Evolutionary conservation across 2,329 filamentous ascomycete species (phyloP).

Genomic region (Harringtonia lauricola): DNA sequence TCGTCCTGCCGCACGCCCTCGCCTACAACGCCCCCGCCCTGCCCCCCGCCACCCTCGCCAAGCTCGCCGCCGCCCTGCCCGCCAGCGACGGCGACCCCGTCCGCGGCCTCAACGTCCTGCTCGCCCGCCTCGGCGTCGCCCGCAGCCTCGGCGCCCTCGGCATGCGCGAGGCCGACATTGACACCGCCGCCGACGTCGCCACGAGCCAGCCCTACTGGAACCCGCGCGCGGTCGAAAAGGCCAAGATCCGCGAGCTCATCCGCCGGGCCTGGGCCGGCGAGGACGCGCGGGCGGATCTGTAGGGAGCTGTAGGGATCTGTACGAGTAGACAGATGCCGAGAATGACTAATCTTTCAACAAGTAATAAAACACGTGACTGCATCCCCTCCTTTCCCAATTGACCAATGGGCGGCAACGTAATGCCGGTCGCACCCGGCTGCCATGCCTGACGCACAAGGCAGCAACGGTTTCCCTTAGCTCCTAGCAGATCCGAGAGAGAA

Average conservation of each 20-base stretch:
- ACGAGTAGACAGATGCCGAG: too few species aligned
- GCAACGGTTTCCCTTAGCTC: conserved; percentile 8
- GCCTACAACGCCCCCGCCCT: conserved; percentile 50
- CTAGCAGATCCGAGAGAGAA: conserved; percentile 9
- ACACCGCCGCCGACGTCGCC: conserved; percentile 44
- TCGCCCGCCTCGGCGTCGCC: conserved; percentile 40
- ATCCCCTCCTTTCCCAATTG: too few species aligned
- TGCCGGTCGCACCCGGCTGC: conserved; percentile 11
- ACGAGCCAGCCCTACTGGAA: conserved; percentile 47
- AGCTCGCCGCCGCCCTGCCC: conserved; percentile 40
- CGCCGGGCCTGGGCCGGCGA: conserved; percentile 47
- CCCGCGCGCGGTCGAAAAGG: conserved; percentile 38
- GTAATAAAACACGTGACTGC: too few species aligned
- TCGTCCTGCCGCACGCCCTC: conserved; percentile 50
- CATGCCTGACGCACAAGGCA: conserved; percentile 11
- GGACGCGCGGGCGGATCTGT: conserved; percentile 39
- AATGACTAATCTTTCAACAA: too few species aligned
- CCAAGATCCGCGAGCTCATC: conserved; percentile 40
- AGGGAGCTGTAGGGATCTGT: too few species aligned
- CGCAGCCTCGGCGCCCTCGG: conserved; percentile 40
- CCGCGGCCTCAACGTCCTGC: conserved; percentile 42
- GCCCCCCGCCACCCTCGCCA: conserved; percentile 34
- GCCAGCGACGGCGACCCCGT: conserved; percentile 47
- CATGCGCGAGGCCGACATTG: conserved; percentile 46
- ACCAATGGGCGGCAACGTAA: conserved; percentile 9